Percentiles rank a stretch among this genome's conserved stretches.
phyloP scores from a whole-genome alignment of 805 yeast genomes.

The Yamadazyma takamatsuzukensis region DNA sequence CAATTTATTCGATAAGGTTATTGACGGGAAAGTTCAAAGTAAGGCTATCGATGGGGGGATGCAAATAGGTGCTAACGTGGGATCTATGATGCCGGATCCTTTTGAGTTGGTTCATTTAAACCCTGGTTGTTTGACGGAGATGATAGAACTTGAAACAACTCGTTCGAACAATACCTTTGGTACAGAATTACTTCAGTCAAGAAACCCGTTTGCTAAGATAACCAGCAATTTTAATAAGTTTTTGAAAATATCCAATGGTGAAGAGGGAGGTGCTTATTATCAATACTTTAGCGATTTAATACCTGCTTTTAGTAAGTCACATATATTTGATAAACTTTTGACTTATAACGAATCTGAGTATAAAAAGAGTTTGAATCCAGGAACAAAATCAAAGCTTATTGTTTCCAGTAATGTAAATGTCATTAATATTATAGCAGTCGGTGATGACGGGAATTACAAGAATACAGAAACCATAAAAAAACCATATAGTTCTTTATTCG shows the following conservation, averaged over 20 bases:
- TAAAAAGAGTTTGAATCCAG: conserved; percentile 4
- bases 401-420: conserved; percentile 49
- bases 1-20: conserved; percentile 34
- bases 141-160: conserved; percentile 13
- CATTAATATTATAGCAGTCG: conserved; percentile 43
- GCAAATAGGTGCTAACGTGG: conserved; percentile 51
- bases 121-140: conserved; percentile 47
- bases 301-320: conserved; percentile 4
- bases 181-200: conserved; percentile 9
- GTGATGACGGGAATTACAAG: conserved; percentile 19
- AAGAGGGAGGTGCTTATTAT: neutral
- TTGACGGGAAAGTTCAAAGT: conserved; percentile 25
- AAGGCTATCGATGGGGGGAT: conserved; percentile 40
- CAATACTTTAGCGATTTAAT: conserved; percentile 7
- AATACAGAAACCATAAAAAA: conserved; percentile 18
- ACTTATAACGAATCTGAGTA: conserved; percentile 7
- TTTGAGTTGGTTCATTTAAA: conserved; percentile 49
- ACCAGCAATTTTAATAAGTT: conserved; percentile 30
- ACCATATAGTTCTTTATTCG: conserved; percentile 20
- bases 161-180: conserved; percentile 7
- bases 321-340: conserved; percentile 9
- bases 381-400: conserved; percentile 24
- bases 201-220: conserved; percentile 30
- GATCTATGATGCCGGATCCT: conserved; percentile 51
- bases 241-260: conserved; percentile 11